phyloP scores from a whole-genome alignment of 345 rosid species.

The Eucalyptus tenuipes region DNA sequence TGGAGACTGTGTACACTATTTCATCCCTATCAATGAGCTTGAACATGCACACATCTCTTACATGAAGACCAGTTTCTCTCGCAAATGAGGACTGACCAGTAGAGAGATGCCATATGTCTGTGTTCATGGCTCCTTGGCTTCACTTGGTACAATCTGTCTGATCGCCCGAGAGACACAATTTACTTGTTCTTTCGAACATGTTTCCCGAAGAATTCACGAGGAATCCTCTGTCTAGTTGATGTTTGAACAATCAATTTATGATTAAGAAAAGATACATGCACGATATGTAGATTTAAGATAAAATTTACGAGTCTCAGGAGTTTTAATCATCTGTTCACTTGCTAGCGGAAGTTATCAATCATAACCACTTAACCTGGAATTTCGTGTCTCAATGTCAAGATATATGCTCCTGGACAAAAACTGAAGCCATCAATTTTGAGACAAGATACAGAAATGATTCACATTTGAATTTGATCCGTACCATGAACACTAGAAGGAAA shows the following conservation, averaged over 20 bases:
- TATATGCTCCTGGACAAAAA: neutral
- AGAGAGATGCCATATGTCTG: neutral
- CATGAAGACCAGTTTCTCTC: neutral
- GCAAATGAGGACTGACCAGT: neutral
- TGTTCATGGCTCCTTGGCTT: neutral
- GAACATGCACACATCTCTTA: neutral
- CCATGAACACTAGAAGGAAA: neutral
- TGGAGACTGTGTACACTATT: neutral
- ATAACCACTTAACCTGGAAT: neutral
- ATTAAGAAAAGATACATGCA: neutral
- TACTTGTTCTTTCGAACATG: neutral
- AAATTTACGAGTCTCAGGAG: neutral
- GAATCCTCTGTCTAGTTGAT: neutral
- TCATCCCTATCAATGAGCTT: neutral
- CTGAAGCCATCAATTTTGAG: neutral
- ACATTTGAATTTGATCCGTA: neutral
- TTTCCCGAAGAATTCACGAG: neutral
- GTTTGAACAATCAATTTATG: neutral
- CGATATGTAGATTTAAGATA: neutral
- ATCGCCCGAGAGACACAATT: neutral
- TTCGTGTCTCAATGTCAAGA: neutral
- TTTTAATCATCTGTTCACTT: neutral
- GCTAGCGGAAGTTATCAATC: neutral
- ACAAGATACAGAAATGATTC: neutral
- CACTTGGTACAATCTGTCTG: neutral